Evolutionary conservation across 208 protist genomes (phyloP), one percentile per base, ranked within the genome.

Genomic region (Angomonas ambiguus): DNA sequence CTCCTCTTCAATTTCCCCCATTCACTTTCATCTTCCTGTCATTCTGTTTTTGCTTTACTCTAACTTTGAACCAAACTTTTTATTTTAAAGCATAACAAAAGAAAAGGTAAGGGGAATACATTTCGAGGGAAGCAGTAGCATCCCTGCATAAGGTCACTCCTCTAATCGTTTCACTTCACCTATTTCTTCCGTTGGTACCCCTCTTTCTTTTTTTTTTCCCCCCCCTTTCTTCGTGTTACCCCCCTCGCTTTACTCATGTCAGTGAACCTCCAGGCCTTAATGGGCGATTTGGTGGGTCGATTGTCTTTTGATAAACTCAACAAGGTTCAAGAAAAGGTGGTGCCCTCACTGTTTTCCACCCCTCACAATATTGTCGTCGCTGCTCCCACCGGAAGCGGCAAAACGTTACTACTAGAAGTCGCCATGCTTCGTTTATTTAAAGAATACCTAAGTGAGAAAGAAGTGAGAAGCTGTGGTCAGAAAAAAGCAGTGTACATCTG

Each of bases 401-500:
- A 97, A 57, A 97, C 93, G 25, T 57, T 89, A 30, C 61, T 97
- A 38, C 49, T 97, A 51, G 89, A 95, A 74, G 80, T 89, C 22
- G 92, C 92, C n/a, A 93, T 97, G 80, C 72, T 96, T 51, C 74
- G 83, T 2, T 76, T 95, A 0, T 97, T 97, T 59, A 27, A 57
- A 20, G 38, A 34, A 18, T 20, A 10, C 30, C 31, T 67, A 4
- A 4, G 32, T 16, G 18, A 20, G 2, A 27, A 62, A 27, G 41
- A 27, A 22, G 5, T 30, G n/a, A 25, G 4, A 5, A 51, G 11
- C 18, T n/a, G 45, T 20, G 45, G 45, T 25, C 28, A 53, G 31
- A 28, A 53, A 24, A 95, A 94, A 65, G 89, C 86, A 6, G 91
- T 97, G 27, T 97, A 97, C 65, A 79, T 97, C 22, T 95, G 90